Conservation (phyloP, 2,329 filamentous ascomycete species). For the Pseudogymnoascus sp. region DNA sequence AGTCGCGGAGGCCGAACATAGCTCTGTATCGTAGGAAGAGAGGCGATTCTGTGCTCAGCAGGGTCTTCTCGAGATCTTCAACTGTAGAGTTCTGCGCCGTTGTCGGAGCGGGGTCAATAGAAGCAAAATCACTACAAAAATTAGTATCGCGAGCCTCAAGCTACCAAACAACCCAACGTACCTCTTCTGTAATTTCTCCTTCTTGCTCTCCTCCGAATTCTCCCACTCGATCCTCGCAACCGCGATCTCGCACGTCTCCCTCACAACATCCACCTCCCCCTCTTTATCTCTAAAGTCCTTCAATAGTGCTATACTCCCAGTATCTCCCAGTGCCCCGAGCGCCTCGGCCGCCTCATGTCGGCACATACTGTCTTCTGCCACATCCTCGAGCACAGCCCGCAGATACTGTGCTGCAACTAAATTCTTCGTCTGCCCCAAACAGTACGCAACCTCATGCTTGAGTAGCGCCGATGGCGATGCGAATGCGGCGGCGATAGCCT, state of each 20-base stretch:
- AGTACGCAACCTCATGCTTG: constrained; percentile 97
- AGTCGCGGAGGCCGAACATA: constrained; percentile 95
- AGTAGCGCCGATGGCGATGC: constrained; percentile 76
- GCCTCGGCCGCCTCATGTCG: constrained; percentile 95
- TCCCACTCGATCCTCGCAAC: constrained; percentile 93
- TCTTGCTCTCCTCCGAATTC: constrained; percentile 61
- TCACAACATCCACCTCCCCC: constrained; percentile 72
- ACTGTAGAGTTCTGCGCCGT: constrained; percentile 58
- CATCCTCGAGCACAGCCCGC: constrained; percentile 64
- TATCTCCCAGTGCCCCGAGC: constrained; percentile 75
- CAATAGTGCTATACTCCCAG: constrained; percentile 65
- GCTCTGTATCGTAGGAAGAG: constrained; percentile 92
- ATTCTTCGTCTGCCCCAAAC: constrained; percentile 84
- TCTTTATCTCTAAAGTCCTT: constrained; percentile 64
- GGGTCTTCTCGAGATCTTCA: constrained; percentile 61
- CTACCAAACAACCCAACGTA: constrained; percentile 33
- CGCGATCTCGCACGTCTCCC: constrained; percentile 94
- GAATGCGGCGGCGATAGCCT: constrained; percentile 84
- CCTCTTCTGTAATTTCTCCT: constrained; percentile 76
- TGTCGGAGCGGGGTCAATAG: constrained; percentile 89
- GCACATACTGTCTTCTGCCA: constrained; percentile 87
- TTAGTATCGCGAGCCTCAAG: constrained; percentile 16
- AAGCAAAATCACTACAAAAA: constrained; percentile 73
- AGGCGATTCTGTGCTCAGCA: constrained; percentile 71
- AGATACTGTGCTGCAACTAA: constrained; percentile 65